Evolutionary conservation across 1,139 yeast species (phyloP), one percentile per base, ranked within the genome.

Genomic region (Geotrichum klebahnii): DNA sequence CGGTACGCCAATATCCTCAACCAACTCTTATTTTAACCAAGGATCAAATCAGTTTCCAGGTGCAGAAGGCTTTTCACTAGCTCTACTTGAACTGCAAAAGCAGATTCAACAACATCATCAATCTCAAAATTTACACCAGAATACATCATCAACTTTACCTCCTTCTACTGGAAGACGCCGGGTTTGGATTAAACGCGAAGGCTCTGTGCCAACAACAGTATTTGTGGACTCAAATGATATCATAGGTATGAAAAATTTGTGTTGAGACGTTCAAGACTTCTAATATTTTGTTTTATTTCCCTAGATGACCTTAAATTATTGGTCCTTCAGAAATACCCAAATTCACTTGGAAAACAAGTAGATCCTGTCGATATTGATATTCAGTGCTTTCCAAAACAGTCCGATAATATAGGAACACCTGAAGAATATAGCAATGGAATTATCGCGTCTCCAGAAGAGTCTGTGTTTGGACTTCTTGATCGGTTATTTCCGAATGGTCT

Each of bases 241-340:
- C 16, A 32, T 46, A 29, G 44, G 44, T 40, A 31, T 6, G 44
- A n/a, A n/a, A n/a, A n/a, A 29, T n/a, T n/a, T n/a, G n/a, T n/a
- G n/a, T n/a, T n/a, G n/a, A n/a, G n/a, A n/a, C 3, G n/a, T 12
- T 20, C 16, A 10, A 10, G 14, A 12, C 17, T 6, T 31, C 19
- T 31, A 19, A 3, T 10, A 20, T 5, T 38, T 9, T 9, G 9
- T 12, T 22, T 5, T n/a, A n/a, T n/a, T n/a, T n/a, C n/a, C n/a
- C n/a, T n/a, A 40, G 95, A 87, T 62, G 95, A 87, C 63, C 70
- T 87, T 59, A 87, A 86, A 61, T 69, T 74, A 22, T 72, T 78
- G 51, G 74, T 85, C 0, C 64, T 80, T 46, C 70, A 68, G 50
- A 83, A 82, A 60, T 87, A 79, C 59, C 94, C 95, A 10, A 81